Base-by-base conservation (phyloP, 108 stramenopile species). In the Fragilaria radians region DNA sequence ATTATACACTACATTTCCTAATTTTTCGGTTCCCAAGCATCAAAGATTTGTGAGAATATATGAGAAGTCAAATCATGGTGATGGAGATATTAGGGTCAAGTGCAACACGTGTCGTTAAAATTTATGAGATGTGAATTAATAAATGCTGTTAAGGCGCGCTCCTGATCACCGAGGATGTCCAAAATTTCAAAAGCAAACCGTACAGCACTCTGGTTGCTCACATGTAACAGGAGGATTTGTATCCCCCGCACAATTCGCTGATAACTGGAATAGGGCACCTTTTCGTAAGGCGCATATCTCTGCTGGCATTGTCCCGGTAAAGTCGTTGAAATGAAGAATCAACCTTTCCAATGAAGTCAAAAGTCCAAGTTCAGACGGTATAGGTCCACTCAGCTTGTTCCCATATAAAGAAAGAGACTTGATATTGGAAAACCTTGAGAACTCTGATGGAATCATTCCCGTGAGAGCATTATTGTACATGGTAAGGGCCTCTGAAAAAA, bases 401-500 rank as follows among this genome's bases (percentile, higher is more conserved):
- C 5, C 3, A 18, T 24, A 22, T 4, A 52, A 23, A 23, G 26
- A 26, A 52, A 52, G 52, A 27, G 22, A 3, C 1, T 52, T 42
- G 3, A 78, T 57, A 7, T 47, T 18, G 2, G 19, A 28, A 17
- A 73, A 25, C 25, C 51, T 23, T 0, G 65, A 65, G 0, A 79
- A 29, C 32, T 61, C 63, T 2, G 69, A 47, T 3, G 79, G 77
- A 30, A 92, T 65, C 29, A 19, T n/a, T 7, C 50, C 50, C 5
- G 7, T 19, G n/a, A 51, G 50, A 19, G 9, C 50, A 51, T 51
- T 51, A 51, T 51, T 51, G 50, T 23, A 19, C 21, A 23, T 19
- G 9, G 50, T 51, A 19, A 51, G 7, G 7, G 36, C 36, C 36
- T 11, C 36, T 42, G 36, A 7, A 42, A 42, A 42, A 42, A 42